These are phyloP conservation scores for Leccinum broughii DNA, from an alignment of 768 basidiomycete species.

Conservation along the genomic window DNA sequence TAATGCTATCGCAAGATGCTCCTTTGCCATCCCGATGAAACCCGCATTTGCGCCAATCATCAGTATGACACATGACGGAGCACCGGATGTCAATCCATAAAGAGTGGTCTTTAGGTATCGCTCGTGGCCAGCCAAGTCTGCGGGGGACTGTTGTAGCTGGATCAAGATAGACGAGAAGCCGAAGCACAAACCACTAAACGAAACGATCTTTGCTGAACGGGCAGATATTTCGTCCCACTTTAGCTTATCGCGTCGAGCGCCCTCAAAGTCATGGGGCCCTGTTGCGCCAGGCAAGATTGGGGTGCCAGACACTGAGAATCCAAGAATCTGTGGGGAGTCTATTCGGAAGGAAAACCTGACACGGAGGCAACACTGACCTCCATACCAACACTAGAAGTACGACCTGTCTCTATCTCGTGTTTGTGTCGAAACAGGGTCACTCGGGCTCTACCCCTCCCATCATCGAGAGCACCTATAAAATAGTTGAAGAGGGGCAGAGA, in stretches of 20 bases:
- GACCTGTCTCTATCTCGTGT: constrained; percentile 94
- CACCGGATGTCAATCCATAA: constrained; percentile 92
- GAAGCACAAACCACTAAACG: constrained; percentile 71
- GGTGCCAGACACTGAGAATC: constrained; percentile 74
- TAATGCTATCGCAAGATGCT: constrained; percentile 92
- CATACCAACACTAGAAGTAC: constrained; percentile 96
- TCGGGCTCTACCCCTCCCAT: constrained; percentile 79
- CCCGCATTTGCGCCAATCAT: constrained; percentile 97
- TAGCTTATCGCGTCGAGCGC: constrained; percentile 78
- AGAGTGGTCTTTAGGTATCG: constrained; percentile 90
- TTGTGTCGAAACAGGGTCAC: constrained; percentile 94
- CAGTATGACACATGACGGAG: constrained; percentile 87
- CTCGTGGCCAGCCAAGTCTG: constrained; percentile 96
- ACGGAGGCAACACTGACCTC: constrained; percentile 60
- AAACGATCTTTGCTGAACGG: constrained; percentile 88
- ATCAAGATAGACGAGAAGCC: neutral
- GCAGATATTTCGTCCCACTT: constrained; percentile 95
- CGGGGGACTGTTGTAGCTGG: neutral
- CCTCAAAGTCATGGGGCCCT: constrained; percentile 58
- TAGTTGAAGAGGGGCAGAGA: constrained; percentile 15
- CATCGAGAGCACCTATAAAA: constrained; percentile 66
- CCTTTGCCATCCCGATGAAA: constrained; percentile 90
- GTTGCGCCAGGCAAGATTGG: constrained; percentile 74
- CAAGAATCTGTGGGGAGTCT: constrained; percentile 64
- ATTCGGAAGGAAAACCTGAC: neutral